A percentile compares a stretch with the other conserved stretches of the same genome.
Evolutionary conservation across 2,329 filamentous ascomycete genomes (phyloP).

Genomic region (Xylariaceae sp.): DNA sequence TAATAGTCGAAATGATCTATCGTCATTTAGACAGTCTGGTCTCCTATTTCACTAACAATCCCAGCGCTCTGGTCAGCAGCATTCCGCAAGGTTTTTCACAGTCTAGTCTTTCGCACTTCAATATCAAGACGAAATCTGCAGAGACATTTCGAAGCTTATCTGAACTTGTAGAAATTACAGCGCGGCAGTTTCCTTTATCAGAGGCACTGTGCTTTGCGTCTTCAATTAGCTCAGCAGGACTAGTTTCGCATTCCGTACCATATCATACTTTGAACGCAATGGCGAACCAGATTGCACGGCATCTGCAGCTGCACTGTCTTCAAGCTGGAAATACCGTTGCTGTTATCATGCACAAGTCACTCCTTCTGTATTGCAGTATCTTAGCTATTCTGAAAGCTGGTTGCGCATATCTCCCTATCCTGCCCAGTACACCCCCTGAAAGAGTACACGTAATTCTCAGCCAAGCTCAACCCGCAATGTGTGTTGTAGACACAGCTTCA

Average conservation of each 20-base stretch:
- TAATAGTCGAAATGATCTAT: slow-evolving; percentile 54
- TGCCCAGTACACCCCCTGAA: slow-evolving; percentile 64
- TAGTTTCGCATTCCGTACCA: slow-evolving; percentile 46
- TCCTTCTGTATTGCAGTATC: slow-evolving; percentile 68
- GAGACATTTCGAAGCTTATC: slow-evolving; percentile 43
- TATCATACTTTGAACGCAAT: slow-evolving; percentile 61
- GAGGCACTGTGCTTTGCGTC: slow-evolving; percentile 63
- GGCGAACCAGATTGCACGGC: slow-evolving; percentile 61
- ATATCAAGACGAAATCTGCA: slow-evolving; percentile 35
- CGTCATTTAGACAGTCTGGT: slow-evolving; percentile 57
- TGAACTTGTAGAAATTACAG: slow-evolving; percentile 51
- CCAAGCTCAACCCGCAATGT: slow-evolving; percentile 51
- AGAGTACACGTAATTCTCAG: slow-evolving; percentile 59
- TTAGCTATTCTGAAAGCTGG: slow-evolving; percentile 71
- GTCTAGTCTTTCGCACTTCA: slow-evolving; percentile 46
- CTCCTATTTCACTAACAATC: slow-evolving; percentile 25
- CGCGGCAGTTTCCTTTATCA: slow-evolving; percentile 43
- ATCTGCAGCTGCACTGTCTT: slow-evolving; percentile 47
- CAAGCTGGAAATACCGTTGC: slow-evolving; percentile 58
- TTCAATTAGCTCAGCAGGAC: slow-evolving; percentile 37
- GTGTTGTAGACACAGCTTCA: slow-evolving; percentile 38
- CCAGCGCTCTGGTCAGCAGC: slow-evolving; percentile 22
- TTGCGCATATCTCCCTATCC: slow-evolving; percentile 74
- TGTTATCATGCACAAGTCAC: slow-evolving; percentile 73
- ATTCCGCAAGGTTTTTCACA: slow-evolving; percentile 27